A percentile compares a stretch with the other conserved stretches of the same genome.
phyloP scores from a whole-genome alignment of 2,329 filamentous ascomycete genomes.

The Colletotrichum filicis region DNA sequence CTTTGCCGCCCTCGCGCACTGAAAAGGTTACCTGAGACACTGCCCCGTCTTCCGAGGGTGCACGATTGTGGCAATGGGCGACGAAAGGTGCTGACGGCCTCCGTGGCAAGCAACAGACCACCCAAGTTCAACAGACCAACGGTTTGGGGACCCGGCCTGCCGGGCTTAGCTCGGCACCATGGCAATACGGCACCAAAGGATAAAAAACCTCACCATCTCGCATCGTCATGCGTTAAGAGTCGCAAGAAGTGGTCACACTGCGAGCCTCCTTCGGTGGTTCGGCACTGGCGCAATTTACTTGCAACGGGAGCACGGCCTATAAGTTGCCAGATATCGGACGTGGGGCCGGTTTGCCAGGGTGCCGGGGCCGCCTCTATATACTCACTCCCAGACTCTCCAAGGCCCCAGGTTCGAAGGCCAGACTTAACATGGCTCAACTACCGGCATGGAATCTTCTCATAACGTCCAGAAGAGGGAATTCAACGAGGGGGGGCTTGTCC shows the following conservation, averaged over 20 bases:
- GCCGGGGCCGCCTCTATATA: not conserved
- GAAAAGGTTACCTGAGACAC: not conserved
- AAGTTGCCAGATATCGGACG: constrained; percentile 1
- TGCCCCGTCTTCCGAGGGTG: not conserved
- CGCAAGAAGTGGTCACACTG: not conserved
- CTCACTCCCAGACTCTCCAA: too few relatives aligned
- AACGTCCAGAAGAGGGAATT: not conserved
- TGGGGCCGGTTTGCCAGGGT: not conserved
- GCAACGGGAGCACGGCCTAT: constrained; percentile 27
- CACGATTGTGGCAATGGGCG: not conserved
- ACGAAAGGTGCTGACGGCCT: not conserved
- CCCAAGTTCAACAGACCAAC: not conserved
- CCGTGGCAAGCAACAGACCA: not conserved
- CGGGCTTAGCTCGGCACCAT: not conserved
- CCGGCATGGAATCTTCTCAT: not conserved
- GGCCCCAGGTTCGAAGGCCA: not conserved
- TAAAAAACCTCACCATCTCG: constrained; percentile 2
- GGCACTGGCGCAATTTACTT: constrained; percentile 27
- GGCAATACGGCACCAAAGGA: not conserved
- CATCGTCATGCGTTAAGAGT: constrained; percentile 9
- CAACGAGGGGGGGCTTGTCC: not conserved
- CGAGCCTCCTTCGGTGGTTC: not conserved
- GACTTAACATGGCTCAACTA: not conserved
- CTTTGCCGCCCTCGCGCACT: too few relatives aligned
- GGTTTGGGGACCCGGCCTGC: not conserved